Evolutionary conservation across 805 yeast genomes (phyloP), one percentile per base, ranked within the genome.

Genomic region (Sugiyamaella valdiviana): DNA sequence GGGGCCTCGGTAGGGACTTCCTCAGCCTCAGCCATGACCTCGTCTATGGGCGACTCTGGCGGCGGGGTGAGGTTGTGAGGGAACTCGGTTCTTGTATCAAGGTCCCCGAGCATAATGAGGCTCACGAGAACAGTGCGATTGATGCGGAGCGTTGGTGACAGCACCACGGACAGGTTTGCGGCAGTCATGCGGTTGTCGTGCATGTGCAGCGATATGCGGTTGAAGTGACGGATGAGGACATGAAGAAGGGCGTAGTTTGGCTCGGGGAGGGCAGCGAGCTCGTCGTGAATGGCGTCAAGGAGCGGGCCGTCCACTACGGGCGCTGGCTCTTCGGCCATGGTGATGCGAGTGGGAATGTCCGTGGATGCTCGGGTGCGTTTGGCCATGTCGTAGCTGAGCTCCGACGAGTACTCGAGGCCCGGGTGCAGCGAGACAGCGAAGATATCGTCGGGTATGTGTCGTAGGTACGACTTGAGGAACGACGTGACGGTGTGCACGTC

Each of bases 401-500:
- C 44, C 5, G 24, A 21, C 15, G 37, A 16, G 15, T 26, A 26
- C 14, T 24, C 39, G 36, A 41, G 36, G 19, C 20, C n/a, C 2
- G 44, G 19, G 6, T 24, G 24, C n/a, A 10, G 26, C 15, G 36
- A 16, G 14, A 52, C 42, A 5, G 62, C 51, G 5, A 60, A 36
- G 7, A 63, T 35, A 29, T 55, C 59, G 3, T 56, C 58, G 5
- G 67, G 67, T 12, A 63, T 49, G 39, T 51, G 51, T 4, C 68
- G 54, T 16, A 63, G 53, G 41, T 54, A 64, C 6, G 54, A 46
- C 49, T 64, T 64, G 36, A 64, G 43, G 19, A 63, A 45, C 3
- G 66, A 58, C 3, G 67, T 55, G 23, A 64, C 64, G 1, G 65
- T 51, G 38, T 63, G 63, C 6, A 60, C 59, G 26, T 62, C 65